These are phyloP conservation scores for Apiospora kogelbergensis DNA, from an alignment of 2,329 filamentous ascomycete genomes.

Conservation along the genomic window DNA sequence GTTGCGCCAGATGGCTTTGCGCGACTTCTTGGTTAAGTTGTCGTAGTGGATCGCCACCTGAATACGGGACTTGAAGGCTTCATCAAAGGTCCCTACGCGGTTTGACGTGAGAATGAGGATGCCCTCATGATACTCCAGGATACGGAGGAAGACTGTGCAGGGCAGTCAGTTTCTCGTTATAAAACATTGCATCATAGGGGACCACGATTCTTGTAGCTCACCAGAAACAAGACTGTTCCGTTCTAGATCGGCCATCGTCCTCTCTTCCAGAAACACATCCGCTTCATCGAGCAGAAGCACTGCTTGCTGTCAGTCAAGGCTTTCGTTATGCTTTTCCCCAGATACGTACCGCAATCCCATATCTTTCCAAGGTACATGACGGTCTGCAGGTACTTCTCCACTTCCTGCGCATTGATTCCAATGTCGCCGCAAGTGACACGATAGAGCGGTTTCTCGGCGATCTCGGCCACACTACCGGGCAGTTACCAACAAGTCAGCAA, in stretches of 20 bases:
- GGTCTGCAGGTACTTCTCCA: slow-evolving; percentile 32
- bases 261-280: slow-evolving; percentile 37
- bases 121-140: slow-evolving; percentile 39
- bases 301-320: not conserved
- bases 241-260: slow-evolving; percentile 31
- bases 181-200: not conserved
- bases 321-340: too few species aligned
- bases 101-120: slow-evolving; percentile 40
- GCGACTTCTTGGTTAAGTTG: slow-evolving; percentile 12
- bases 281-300: slow-evolving; percentile 40
- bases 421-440: slow-evolving; percentile 38
- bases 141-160: slow-evolving; percentile 29
- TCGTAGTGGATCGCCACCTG: slow-evolving; percentile 17
- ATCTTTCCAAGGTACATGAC: slow-evolving; percentile 31
- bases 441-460: slow-evolving; percentile 34
- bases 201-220: not conserved
- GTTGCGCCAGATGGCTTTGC: slow-evolving; percentile 16
- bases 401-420: slow-evolving; percentile 28
- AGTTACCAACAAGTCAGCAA: not conserved
- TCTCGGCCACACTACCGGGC: slow-evolving; percentile 32
- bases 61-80: slow-evolving; percentile 19
- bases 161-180: not conserved
- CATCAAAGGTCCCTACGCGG: slow-evolving; percentile 23
- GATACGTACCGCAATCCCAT: slow-evolving; percentile 26
- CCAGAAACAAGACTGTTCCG: slow-evolving; percentile 37